Base-by-base conservation (phyloP, 305 asterid species). In the Solanum aculeatissimum region DNA sequence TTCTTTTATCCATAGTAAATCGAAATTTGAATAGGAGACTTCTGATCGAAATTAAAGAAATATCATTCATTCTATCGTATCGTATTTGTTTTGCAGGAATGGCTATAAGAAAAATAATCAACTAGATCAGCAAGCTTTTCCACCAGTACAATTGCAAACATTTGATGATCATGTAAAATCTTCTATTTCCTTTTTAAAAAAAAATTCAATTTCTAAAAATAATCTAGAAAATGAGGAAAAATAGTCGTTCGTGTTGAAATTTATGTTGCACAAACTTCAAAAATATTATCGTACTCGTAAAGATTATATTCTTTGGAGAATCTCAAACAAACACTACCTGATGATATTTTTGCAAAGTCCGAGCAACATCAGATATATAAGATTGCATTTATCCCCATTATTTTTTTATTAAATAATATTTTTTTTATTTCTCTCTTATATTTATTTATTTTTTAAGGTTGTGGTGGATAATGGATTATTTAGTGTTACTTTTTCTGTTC, bases 381-480 rank as follows among this genome's bases (percentile, higher is more conserved):
- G 38, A 32, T 35, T 35, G 40, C 40, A 35, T 4, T 35, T 35
- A 5, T 35, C 5, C 5, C 40, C 40, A 35, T 35, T n/a, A n/a
- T n/a, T n/a, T n/a, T n/a, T n/a, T n/a, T n/a, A n/a, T n/a, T 53
- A 57, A 15, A 23, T 13, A 42, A 15, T 21, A 81, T 19, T 21
- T 12, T 12, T 23, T 13, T 21, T 80, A 42, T 2, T 71, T 69
- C 87, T 3, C 16, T 45, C 7, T 11, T 70, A 38, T 11, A 9
- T 3, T 21, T 43, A 23, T 74, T 4, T 45, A 8, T 2, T 45
- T 15, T 23, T 75, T 15, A 75, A 94, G 94, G 90, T 92, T 75
- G 91, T 92, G 63, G 84, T 95, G 87, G 92, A 86, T 47, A 95
- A 95, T 88, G 98, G 97, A 68, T 80, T 94, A 1, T 83, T 94